Evolutionary conservation across 441 rosid species (phyloP), one percentile per base, ranked within the genome.

Genomic region (Bocquillonia castaneifolia): DNA sequence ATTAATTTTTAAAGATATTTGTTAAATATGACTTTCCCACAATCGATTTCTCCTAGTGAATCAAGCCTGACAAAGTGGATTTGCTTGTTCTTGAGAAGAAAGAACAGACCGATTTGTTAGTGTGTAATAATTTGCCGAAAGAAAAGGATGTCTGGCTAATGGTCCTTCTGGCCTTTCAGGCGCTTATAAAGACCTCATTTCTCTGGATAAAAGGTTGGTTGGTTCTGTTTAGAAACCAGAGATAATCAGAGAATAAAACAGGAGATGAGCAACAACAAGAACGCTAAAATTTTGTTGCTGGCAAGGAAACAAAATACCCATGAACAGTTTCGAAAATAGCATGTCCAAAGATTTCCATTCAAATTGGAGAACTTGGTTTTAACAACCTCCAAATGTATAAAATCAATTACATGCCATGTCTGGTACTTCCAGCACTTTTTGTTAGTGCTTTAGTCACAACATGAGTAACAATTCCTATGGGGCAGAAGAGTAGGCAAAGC

Each of bases 401-500:
- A 60, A 40, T 42, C 64, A 60, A 31, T 18, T 51, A 71, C 65
- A 47, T n/a, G 29, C 58, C 74, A 68, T 70, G 78, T 64, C 55
- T 31, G 60, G 55, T 56, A 44, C 65, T 69, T 74, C 74, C 60
- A 37, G 71, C 71, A 26, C 47, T 63, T 68, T 48, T 73, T 39
- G 82, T 76, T 72, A 89, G 73, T 66, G 85, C 92, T 82, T 83
- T 93, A 23, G 98, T 93, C 73, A 91, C 61, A 42, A 83, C 59
- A 82, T 89, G 97, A 50, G 88, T 74, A 20, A 75, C 48, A n/a
- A 93, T 79, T 63, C 98, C 98, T 32, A 93, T 71, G 2, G 98
- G 98, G 68, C 98, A 93, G 69, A 84, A 89, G 32, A 91, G 85
- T 67, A 91, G 82, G 71, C 97, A 93, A 12, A 93, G 86, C 3